phyloP scores from a whole-genome alignment of 257 asterid species.

The Solanum infundibuliforme region DNA sequence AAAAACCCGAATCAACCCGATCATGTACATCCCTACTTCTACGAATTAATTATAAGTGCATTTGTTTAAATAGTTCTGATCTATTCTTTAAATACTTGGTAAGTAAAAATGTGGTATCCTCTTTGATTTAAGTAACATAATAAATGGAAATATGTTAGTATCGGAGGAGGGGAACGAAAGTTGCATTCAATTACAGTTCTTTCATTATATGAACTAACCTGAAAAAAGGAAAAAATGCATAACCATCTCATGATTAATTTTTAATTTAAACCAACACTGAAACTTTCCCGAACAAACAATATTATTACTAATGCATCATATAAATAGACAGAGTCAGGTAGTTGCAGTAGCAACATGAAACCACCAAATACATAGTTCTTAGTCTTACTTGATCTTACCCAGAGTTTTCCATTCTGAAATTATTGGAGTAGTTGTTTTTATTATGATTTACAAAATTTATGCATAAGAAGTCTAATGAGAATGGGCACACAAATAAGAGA shows the following conservation, averaged over 20 bases:
- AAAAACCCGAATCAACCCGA: too few species aligned
- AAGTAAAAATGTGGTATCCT: neutral
- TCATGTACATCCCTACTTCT: too few species aligned
- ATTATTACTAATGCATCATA: neutral
- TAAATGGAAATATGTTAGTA: neutral
- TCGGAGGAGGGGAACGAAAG: neutral
- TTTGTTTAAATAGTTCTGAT: neutral
- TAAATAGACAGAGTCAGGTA: neutral
- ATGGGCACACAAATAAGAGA: neutral
- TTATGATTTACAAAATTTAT: too few species aligned
- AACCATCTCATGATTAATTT: neutral
- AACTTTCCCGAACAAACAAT: neutral
- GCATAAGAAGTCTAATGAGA: neutral
- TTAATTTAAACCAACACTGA: neutral
- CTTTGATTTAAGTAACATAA: neutral
- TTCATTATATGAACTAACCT: too few species aligned
- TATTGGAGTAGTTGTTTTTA: neutral
- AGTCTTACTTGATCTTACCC: neutral
- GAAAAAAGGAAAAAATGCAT: too few species aligned
- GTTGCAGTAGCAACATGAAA: neutral
- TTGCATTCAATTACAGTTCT: too few species aligned
- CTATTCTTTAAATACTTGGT: neutral
- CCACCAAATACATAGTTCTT: too few species aligned
- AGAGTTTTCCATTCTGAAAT: neutral
- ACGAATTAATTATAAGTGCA: neutral